Conservation (phyloP, 495 filamentous ascomycete species). For the Aspergillus coremiiformis region DNA sequence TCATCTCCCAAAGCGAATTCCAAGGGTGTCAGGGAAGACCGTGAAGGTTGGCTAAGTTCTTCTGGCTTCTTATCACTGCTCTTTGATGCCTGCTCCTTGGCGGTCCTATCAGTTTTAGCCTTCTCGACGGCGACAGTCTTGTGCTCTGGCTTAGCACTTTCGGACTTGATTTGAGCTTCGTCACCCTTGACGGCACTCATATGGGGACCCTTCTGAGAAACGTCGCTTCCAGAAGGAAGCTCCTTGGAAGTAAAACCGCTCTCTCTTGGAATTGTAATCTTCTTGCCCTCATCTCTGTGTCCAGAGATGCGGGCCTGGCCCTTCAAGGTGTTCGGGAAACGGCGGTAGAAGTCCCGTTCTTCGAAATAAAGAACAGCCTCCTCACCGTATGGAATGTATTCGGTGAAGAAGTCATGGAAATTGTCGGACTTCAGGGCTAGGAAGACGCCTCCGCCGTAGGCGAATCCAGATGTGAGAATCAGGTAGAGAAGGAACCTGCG, state of each 20-base stretch:
- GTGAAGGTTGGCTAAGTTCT: conserved; percentile 27
- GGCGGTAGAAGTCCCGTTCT: conserved; percentile 85
- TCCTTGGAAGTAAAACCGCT: conserved; percentile 79
- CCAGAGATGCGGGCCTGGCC: conserved; percentile 39
- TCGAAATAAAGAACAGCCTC: conserved; percentile 95
- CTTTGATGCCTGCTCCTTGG: conserved; percentile 23
- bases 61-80: conserved; percentile 15
- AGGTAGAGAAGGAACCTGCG: conserved; percentile 66
- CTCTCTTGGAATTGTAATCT: conserved; percentile 75
- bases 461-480: conserved; percentile 61
- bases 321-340: conserved; percentile 69
- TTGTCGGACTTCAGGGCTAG: conserved; percentile 90
- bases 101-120: conserved; percentile 38
- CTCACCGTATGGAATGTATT: conserved; percentile 92
- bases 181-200: conserved; percentile 36
- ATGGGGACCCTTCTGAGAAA: conserved; percentile 40
- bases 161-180: conserved; percentile 15
- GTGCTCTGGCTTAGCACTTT: conserved; percentile 26
- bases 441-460: conserved; percentile 83
- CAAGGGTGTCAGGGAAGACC: conserved; percentile 52
- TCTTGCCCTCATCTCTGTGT: conserved; percentile 53
- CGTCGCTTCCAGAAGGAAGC: conserved; percentile 35
- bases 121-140: conserved; percentile 31
- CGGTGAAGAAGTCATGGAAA: conserved; percentile 99
- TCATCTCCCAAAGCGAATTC: conserved; percentile 64